Evolutionary conservation across 495 filamentous ascomycete genomes (phyloP), one percentile per base, ranked within the genome.

Genomic region (Amphirosellinia nigrospora): DNA sequence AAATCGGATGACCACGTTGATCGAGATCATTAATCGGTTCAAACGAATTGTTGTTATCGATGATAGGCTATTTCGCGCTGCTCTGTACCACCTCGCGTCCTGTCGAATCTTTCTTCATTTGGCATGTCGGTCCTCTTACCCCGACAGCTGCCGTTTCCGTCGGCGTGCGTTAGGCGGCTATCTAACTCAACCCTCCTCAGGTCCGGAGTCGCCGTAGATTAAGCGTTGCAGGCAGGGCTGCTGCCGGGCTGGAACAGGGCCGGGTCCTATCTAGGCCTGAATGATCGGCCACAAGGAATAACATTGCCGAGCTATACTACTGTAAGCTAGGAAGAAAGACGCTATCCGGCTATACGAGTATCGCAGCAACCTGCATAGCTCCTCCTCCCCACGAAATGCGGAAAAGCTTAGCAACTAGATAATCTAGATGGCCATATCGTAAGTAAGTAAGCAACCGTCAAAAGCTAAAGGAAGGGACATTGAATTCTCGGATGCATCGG

Each of bases 61-160:
- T 45, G 11, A 45, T 46, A n/a, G 23, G 16, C 15, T n/a, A 21
- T 7, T 36, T n/a, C 10, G 53, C 15, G 9, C 28, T 50, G 61
- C 43, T 36, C 11, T 8, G 53, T 7, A 19, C 28, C 38, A 43
- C 43, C n/a, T 45, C 32, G 41, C 60, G 48, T 63, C 28, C 11
- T 1, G 36, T 26, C 60, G 15, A 50, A 26, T 64, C 32, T 46
- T 65, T 65, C 63, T 65, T 65, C n/a, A 65, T 52, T 53, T 10
- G 63, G 63, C 63, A 65, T 65, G 63, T 65, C 63, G 63, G 63
- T 53, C 63, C 21, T 65, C 63, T 65, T 34, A 21, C 21, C 46
- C 63, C 63, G 63, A 53, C 32, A 53, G 46, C 46, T 65, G 46
- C 63, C 63, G 32, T 39, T 65, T 65, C 63, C n/a, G 63, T 65